phyloP scores from a whole-genome alignment of 805 yeast species.

The Cyberlindnera nakhonratchasimensis region DNA sequence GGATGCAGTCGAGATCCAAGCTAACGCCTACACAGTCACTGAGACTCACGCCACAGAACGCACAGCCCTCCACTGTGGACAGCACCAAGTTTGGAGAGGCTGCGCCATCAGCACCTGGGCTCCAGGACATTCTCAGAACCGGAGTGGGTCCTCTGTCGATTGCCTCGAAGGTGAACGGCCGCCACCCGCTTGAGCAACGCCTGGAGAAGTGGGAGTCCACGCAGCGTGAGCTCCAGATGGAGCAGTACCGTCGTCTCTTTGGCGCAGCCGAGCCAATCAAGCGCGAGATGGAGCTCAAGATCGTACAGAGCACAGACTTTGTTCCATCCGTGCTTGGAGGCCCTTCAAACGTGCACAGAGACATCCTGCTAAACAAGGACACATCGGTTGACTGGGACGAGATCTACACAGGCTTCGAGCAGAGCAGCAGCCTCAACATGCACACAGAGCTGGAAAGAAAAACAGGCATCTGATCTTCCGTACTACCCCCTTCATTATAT shows the following conservation, averaged over 20 bases:
- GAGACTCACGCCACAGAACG: slow-evolving; percentile 53
- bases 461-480: slow-evolving; percentile 33
- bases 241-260: slow-evolving; percentile 74
- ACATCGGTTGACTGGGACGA: slow-evolving; percentile 90
- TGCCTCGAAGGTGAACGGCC: slow-evolving; percentile 60
- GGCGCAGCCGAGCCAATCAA: slow-evolving; percentile 95
- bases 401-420: slow-evolving; percentile 56
- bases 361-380: slow-evolving; percentile 77
- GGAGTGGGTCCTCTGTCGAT: slow-evolving; percentile 56
- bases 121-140: slow-evolving; percentile 65
- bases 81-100: slow-evolving; percentile 47
- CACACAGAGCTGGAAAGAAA: slow-evolving; percentile 70
- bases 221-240: slow-evolving; percentile 66
- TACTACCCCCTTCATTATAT: neutral
- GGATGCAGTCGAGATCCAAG: too few relatives aligned
- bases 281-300: slow-evolving; percentile 81
- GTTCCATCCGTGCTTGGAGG: slow-evolving; percentile 64
- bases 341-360: slow-evolving; percentile 59
- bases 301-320: slow-evolving; percentile 67
- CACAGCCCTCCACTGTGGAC: slow-evolving; percentile 44
- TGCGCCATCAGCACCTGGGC: slow-evolving; percentile 63
- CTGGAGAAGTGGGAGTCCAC: slow-evolving; percentile 76
- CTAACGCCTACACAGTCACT: slow-evolving; percentile 21
- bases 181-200: slow-evolving; percentile 85
- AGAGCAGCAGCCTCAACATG: slow-evolving; percentile 44